A percentile compares a stretch with the other conserved stretches of the same genome.
Evolutionary conservation across 1,284 basidiomycete genomes (phyloP).

Genomic region (Golubevia sp.): DNA sequence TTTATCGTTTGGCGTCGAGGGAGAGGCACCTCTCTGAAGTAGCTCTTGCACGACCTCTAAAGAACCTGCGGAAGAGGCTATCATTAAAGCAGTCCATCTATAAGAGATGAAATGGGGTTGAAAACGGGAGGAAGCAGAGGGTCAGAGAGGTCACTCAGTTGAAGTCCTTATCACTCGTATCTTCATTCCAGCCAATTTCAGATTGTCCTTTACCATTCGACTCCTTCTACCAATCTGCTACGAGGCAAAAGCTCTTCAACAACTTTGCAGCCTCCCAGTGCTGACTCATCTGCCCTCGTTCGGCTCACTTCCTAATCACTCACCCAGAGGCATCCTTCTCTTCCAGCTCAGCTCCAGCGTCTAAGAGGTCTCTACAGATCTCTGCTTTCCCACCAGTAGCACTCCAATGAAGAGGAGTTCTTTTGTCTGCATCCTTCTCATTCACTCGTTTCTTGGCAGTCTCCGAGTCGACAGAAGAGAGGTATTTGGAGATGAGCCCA

Average conservation of each 20-base stretch:
- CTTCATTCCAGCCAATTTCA: no score
- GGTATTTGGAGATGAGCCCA: not conserved
- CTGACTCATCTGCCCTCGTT: no score
- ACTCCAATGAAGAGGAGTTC: slow-evolving; percentile 33
- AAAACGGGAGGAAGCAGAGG: not conserved
- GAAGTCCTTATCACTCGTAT: not conserved
- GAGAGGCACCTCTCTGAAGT: slow-evolving; percentile 18
- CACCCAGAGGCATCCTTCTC: slow-evolving; percentile 7
- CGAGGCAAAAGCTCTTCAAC: no score
- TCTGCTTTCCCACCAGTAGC: slow-evolving; percentile 12
- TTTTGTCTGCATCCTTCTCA: slow-evolving; percentile 18
- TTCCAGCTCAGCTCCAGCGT: slow-evolving; percentile 8
- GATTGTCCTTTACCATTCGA: no score
- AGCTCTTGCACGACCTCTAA: slow-evolving; percentile 11
- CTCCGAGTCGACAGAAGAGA: not conserved
- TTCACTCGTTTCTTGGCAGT: slow-evolving; percentile 5
- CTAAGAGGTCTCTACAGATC: slow-evolving; percentile 9
- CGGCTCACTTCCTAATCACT: not conserved
- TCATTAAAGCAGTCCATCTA: slow-evolving; percentile 33
- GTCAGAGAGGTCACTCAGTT: not conserved
- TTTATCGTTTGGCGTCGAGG: slow-evolving; percentile 12
- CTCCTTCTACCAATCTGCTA: no score
- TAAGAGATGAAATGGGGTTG: not conserved
- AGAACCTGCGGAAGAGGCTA: slow-evolving; percentile 25
- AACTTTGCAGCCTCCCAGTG: no score